Conservation (phyloP, 2,329 filamentous ascomycete species). For the Colletotrichum godetiae region DNA sequence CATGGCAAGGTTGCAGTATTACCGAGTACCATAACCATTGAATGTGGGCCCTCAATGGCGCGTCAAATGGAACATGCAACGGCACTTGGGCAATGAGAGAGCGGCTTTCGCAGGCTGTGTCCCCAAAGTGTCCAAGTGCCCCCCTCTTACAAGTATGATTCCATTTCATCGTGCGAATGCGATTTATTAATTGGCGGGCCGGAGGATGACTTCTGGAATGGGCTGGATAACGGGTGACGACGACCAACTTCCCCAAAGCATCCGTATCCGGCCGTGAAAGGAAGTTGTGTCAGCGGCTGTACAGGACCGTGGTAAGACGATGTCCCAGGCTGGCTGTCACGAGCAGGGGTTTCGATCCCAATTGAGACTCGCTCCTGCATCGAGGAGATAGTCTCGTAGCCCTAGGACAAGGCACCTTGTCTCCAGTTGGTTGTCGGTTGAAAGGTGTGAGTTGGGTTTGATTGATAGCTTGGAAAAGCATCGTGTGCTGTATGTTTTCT, state of each 20-base stretch:
- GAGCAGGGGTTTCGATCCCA: constrained; percentile 25
- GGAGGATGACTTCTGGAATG: neutral
- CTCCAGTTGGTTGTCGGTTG: constrained; percentile 2
- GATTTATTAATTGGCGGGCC: neutral
- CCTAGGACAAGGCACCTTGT: constrained; percentile 32
- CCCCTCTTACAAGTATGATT: neutral
- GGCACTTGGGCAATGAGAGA: neutral
- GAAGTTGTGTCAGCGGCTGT: neutral
- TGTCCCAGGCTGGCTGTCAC: constrained; percentile 12
- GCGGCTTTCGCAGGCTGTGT: neutral
- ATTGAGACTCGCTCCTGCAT: constrained; percentile 32
- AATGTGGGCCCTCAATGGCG: constrained; percentile 11
- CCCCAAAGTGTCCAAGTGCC: neutral
- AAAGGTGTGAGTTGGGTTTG: neutral
- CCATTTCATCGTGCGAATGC: neutral
- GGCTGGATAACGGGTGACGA: neutral
- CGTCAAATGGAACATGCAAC: constrained; percentile 2
- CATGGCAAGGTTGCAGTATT: constrained; percentile 10
- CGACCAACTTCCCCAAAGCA: constrained; percentile 5
- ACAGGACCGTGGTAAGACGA: neutral
- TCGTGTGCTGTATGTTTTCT: neutral
- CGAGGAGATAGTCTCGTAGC: constrained; percentile 28
- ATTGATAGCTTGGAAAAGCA: neutral
- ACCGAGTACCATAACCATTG: constrained; percentile 20
- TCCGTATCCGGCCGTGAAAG: neutral